Evolutionary conservation across 495 filamentous ascomycete species (phyloP).

Genomic region (Hypoxylon subgilvum): DNA sequence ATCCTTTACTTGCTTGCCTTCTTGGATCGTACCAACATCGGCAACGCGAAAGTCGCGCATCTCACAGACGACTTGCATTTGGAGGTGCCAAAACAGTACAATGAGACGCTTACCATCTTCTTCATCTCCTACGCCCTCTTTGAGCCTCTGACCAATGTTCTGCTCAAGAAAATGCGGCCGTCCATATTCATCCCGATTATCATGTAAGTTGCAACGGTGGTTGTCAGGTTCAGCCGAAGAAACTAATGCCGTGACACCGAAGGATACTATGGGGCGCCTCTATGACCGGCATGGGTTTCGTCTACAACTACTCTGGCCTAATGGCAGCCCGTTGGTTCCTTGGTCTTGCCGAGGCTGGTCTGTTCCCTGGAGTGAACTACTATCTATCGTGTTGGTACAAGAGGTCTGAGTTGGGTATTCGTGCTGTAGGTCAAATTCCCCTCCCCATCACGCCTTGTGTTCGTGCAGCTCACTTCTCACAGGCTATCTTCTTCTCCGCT

Average conservation of each 20-base stretch:
- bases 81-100: slow-evolving; percentile 64
- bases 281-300: slow-evolving; percentile 85
- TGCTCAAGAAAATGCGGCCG: slow-evolving; percentile 75
- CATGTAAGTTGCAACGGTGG: slow-evolving; percentile 64
- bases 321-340: slow-evolving; percentile 87
- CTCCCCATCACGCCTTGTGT: neutral
- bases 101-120: slow-evolving; percentile 80
- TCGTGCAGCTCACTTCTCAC: neutral
- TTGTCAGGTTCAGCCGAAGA: neutral
- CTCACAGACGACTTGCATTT: slow-evolving; percentile 65
- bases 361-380: slow-evolving; percentile 88
- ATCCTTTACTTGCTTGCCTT: slow-evolving; percentile 86
- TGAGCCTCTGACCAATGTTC: slow-evolving; percentile 85
- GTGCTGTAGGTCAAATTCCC: slow-evolving; percentile 38
- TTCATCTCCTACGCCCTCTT: slow-evolving; percentile 90
- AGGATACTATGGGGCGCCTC: slow-evolving; percentile 71
- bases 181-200: slow-evolving; percentile 68
- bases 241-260: slow-evolving; percentile 20
- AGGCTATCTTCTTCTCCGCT: slow-evolving; percentile 89
- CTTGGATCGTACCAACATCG: slow-evolving; percentile 82
- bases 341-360: slow-evolving; percentile 80
- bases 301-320: slow-evolving; percentile 76
- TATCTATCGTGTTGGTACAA: slow-evolving; percentile 89
- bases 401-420: slow-evolving; percentile 75
- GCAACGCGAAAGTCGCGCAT: slow-evolving; percentile 85